Evolutionary conservation across 2,329 filamentous ascomycete species (phyloP).

Genomic region (Curvularia lunata): DNA sequence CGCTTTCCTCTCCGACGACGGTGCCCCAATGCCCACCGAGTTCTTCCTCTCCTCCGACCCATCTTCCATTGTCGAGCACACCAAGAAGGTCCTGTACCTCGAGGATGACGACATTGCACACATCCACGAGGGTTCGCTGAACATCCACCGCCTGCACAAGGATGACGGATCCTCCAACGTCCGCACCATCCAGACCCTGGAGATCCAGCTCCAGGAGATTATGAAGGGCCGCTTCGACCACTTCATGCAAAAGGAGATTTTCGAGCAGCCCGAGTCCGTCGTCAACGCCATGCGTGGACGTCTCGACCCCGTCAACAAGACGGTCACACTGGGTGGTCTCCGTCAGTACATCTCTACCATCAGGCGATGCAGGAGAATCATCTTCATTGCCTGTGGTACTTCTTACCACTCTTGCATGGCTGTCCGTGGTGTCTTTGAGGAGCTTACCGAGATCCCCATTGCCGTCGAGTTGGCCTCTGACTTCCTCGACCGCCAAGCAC

Average conservation of each 20-base stretch:
- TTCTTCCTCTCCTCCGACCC: slow-evolving; percentile 99
- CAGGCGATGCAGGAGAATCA: slow-evolving; percentile 93
- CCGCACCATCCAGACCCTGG: slow-evolving; percentile 96
- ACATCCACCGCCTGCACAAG: slow-evolving; percentile 98
- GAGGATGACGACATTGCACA: slow-evolving; percentile 99
- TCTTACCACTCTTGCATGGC: slow-evolving; percentile 99
- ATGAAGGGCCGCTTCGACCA: slow-evolving; percentile 99
- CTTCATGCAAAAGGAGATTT: slow-evolving; percentile 99
- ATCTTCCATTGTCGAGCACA: slow-evolving; percentile 98
- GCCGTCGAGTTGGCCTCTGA: slow-evolving; percentile 96
- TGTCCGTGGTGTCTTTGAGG: slow-evolving; percentile 95
- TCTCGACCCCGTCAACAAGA: slow-evolving; percentile 91
- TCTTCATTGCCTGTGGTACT: slow-evolving; percentile 98
- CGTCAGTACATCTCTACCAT: slow-evolving; percentile 97
- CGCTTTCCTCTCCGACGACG: slow-evolving; percentile 98
- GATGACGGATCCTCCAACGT: slow-evolving; percentile 96
- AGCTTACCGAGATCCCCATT: slow-evolving; percentile 97
- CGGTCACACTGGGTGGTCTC: slow-evolving; percentile 92
- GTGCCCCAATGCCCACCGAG: slow-evolving; percentile 95
- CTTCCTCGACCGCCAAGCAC: slow-evolving; percentile 94
- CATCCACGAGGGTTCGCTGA: slow-evolving; percentile 97
- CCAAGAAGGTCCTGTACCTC: slow-evolving; percentile 99
- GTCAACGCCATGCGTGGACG: slow-evolving; percentile 99
- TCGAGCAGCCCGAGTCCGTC: slow-evolving; percentile 98
- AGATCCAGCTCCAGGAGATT: slow-evolving; percentile 99